Evolutionary conservation across 805 yeast genomes (phyloP).

Genomic region (Kodamaea fukazawae): DNA sequence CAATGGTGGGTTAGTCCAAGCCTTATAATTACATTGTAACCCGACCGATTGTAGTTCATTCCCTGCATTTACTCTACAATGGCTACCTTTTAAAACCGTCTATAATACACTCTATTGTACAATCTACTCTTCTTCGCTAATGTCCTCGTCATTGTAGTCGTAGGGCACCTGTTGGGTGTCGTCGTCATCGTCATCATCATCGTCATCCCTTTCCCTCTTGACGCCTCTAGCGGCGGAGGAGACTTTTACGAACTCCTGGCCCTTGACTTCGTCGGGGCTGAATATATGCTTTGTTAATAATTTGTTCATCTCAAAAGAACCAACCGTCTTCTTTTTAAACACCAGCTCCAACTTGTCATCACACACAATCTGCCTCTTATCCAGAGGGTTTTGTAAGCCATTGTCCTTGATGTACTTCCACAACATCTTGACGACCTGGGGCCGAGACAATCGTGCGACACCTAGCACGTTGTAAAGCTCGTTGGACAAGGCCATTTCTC

Average conservation of each 20-base stretch:
- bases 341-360: conserved; percentile 55
- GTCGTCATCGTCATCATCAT: conserved; percentile 9
- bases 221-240: conserved; percentile 7
- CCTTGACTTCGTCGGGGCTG: conserved; percentile 28
- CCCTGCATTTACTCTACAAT: too few relatives aligned
- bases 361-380: conserved; percentile 62
- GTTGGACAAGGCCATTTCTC: conserved; percentile 48
- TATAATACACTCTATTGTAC: neutral
- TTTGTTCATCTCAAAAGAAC: conserved; percentile 60
- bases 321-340: conserved; percentile 54
- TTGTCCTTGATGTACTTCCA: conserved; percentile 71
- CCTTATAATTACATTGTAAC: too few relatives aligned
- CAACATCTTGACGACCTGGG: conserved; percentile 64
- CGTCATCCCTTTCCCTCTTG: conserved; percentile 11
- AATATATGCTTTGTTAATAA: conserved; percentile 50
- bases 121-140: conserved; percentile 5
- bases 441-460: conserved; percentile 48
- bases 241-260: conserved; percentile 6
- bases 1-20: too few relatives aligned
- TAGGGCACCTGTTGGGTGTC: neutral
- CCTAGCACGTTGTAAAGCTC: conserved; percentile 50
- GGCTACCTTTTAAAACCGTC: neutral
- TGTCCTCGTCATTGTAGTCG: neutral
- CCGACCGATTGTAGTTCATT: too few relatives aligned
- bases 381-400: conserved; percentile 62